A percentile compares a stretch with the other conserved stretches of the same genome.
Evolutionary conservation across 768 basidiomycete species (phyloP).

Genomic region (Crepidotus variabilis): DNA sequence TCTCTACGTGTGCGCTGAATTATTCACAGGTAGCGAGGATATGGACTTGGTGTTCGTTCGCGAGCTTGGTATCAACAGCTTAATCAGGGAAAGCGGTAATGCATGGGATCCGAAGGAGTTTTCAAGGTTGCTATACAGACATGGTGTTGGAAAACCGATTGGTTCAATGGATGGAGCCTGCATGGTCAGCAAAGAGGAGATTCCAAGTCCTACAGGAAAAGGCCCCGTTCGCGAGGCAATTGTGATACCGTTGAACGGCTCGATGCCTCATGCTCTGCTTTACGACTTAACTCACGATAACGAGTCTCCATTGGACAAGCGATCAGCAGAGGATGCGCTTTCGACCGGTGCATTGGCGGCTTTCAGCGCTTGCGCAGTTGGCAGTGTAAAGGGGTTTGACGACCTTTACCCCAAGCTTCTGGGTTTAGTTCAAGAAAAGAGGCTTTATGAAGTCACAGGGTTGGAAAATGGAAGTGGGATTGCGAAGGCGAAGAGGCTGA

Average conservation of each 20-base stretch:
- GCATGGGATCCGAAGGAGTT: constrained; percentile 87
- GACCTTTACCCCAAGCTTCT: constrained; percentile 95
- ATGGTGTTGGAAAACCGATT: constrained; percentile 91
- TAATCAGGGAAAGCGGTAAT: constrained; percentile 95
- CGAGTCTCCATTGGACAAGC: constrained; percentile 85
- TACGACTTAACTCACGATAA: constrained; percentile 99
- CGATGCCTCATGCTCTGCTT: constrained; percentile 86
- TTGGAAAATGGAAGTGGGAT: constrained; percentile 55
- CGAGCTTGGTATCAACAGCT: constrained; percentile 87
- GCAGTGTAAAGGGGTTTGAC: constrained; percentile 96
- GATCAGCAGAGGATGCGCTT: constrained; percentile 93
- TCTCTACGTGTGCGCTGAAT: constrained; percentile 94
- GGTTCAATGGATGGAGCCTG: constrained; percentile 95
- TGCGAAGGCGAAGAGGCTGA: constrained; percentile 56
- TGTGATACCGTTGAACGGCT: constrained; percentile 81
- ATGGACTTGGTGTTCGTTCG: constrained; percentile 92
- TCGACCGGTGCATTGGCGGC: constrained; percentile 90
- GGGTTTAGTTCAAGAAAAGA: constrained; percentile 81
- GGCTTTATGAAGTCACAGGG: constrained; percentile 70
- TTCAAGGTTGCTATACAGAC: constrained; percentile 82
- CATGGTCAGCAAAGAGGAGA: constrained; percentile 69
- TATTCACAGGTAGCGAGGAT: constrained; percentile 94
- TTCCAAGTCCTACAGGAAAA: constrained; percentile 79
- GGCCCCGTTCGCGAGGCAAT: constrained; percentile 72
- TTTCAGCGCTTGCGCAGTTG: constrained; percentile 85